These are phyloP conservation scores for Artemisia tridentata DNA, from an alignment of 129 eudicot genomes.

Conservation along the genomic window DNA sequence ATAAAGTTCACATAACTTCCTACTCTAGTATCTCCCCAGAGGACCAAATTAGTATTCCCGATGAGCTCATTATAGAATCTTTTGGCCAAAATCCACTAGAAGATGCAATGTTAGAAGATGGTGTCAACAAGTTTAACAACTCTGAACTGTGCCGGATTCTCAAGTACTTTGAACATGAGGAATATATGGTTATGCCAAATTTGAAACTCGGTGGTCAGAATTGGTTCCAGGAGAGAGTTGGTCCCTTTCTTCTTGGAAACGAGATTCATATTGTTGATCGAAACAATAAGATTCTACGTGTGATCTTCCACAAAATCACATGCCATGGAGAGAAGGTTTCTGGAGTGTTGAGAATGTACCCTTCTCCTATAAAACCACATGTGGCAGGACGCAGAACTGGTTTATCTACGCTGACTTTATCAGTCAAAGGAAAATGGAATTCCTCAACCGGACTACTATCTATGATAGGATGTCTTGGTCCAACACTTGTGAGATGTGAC, in stretches of 20 bases:
- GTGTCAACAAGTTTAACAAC: conserved; percentile 28
- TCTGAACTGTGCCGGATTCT: conserved; percentile 33
- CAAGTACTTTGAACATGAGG: conserved; percentile 20
- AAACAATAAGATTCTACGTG: conserved; percentile 27
- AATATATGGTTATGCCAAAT: conserved; percentile 28
- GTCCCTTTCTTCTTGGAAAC: conserved; percentile 26
- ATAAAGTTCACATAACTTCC: conserved; percentile 34
- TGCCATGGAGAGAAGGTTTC: conserved; percentile 35
- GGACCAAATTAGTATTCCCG: not conserved
- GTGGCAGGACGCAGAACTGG: conserved; percentile 39
- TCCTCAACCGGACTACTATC: conserved; percentile 37
- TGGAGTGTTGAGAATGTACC: conserved; percentile 39
- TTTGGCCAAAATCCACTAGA: conserved; percentile 24
- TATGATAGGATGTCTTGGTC: conserved; percentile 42
- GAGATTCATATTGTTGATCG: conserved; percentile 32
- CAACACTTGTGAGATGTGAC: conserved; percentile 18
- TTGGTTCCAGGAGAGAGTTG: conserved; percentile 21
- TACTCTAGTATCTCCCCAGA: conserved; percentile 16
- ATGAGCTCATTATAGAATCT: conserved; percentile 10
- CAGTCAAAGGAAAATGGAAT: conserved; percentile 42
- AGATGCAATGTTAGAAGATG: conserved; percentile 36
- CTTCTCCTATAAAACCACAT: conserved; percentile 18
- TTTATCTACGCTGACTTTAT: conserved; percentile 35
- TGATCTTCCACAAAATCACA: conserved; percentile 29
- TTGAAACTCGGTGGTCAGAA: conserved; percentile 34